These are phyloP conservation scores for Parathielavia hyrcaniae DNA, from an alignment of 495 filamentous ascomycete genomes.

Conservation along the genomic window DNA sequence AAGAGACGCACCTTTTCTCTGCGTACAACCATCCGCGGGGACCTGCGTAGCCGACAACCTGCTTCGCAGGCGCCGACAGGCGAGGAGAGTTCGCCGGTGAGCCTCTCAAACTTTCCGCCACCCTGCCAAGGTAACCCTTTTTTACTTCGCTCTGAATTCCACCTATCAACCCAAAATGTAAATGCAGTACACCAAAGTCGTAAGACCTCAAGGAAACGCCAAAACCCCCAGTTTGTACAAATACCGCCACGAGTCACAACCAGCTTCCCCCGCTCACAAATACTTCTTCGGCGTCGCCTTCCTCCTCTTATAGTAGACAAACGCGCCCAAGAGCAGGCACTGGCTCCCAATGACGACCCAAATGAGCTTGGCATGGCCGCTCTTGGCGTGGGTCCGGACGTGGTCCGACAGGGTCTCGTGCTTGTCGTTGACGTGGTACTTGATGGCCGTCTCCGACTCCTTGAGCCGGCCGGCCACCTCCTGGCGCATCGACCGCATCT, in stretches of 20 bases:
- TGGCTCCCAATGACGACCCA: slow-evolving; percentile 72
- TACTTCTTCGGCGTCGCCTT: slow-evolving; percentile 88
- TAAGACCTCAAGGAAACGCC: not conserved
- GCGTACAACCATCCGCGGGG: too few species aligned
- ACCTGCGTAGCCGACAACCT: too few species aligned
- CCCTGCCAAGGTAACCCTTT: not conserved
- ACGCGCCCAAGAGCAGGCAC: slow-evolving; percentile 58
- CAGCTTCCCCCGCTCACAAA: slow-evolving; percentile 44
- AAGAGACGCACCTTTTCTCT: too few species aligned
- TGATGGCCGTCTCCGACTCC: slow-evolving; percentile 68
- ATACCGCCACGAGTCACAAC: slow-evolving; percentile 12
- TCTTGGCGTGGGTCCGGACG: slow-evolving; percentile 48
- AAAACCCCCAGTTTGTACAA: not conserved
- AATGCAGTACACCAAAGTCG: not conserved
- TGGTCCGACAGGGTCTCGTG: slow-evolving; percentile 60
- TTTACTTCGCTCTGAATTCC: not conserved
- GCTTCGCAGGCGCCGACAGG: too few species aligned
- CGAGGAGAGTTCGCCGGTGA: too few species aligned
- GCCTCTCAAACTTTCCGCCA: not conserved
- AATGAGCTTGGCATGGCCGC: slow-evolving; percentile 67
- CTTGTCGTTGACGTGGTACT: slow-evolving; percentile 63
- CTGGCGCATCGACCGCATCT: slow-evolving; percentile 51
- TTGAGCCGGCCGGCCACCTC: slow-evolving; percentile 46
- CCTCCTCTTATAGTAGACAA: slow-evolving; percentile 75
- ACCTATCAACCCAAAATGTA: not conserved